A percentile compares a stretch with the other conserved stretches of the same genome.
These are phyloP conservation scores for Penicillium sp. DNA, from an alignment of 2,329 filamentous ascomycete genomes.

Conservation along the genomic window DNA sequence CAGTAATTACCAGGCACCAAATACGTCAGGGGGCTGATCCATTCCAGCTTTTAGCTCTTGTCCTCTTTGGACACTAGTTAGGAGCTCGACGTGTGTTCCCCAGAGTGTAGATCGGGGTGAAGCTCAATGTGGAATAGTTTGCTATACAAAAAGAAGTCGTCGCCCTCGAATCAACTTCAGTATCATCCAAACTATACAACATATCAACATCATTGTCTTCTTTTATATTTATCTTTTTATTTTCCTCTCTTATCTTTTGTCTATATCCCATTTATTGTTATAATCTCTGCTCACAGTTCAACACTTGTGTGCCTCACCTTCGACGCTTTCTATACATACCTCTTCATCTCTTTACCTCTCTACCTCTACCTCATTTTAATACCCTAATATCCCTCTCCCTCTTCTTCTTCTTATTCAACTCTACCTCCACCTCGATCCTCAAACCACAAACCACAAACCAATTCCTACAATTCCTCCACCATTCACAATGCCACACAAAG, in stretches of 20 bases:
- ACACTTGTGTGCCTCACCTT: slow-evolving; percentile 22
- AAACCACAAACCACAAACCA: not conserved
- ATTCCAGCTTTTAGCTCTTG: slow-evolving; percentile 19
- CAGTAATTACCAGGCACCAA: slow-evolving; percentile 25
- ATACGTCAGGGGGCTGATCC: slow-evolving; percentile 29
- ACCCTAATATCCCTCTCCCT: not conserved
- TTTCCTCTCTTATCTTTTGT: slow-evolving; percentile 2
- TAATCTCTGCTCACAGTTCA: slow-evolving; percentile 24
- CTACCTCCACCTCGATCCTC: not conserved
- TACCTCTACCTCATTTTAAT: not conserved
- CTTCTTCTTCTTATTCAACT: not conserved
- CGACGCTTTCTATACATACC: slow-evolving; percentile 10
- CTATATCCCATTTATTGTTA: slow-evolving; percentile 9
- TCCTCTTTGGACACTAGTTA: slow-evolving; percentile 18
- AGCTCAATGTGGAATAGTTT: slow-evolving; percentile 26
- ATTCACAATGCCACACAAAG: slow-evolving; percentile 37
- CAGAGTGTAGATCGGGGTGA: slow-evolving; percentile 28
- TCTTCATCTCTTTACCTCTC: not conserved
- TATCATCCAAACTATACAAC: slow-evolving; percentile 4
- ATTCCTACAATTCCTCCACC: not conserved
- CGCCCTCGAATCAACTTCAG: slow-evolving; percentile 1
- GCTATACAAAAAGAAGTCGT: slow-evolving; percentile 27
- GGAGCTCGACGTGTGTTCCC: slow-evolving; percentile 18
- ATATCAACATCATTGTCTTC: slow-evolving; percentile 1
- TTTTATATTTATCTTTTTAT: not conserved